Evolutionary conservation across 1,139 yeast species (phyloP), one percentile per base, ranked within the genome.

Genomic region (Yamadazyma trypodendri): DNA sequence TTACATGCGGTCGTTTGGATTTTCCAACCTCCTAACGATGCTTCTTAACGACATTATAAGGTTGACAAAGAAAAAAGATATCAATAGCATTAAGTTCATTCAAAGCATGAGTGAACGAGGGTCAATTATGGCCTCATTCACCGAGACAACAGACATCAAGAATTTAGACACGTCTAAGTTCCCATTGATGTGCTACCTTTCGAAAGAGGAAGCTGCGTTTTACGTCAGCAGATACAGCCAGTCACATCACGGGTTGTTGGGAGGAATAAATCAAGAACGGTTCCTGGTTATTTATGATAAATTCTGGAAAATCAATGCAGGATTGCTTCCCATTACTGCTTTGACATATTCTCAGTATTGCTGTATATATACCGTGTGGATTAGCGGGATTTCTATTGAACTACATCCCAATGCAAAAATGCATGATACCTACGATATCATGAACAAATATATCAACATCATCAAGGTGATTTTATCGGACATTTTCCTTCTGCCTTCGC

Each of bases 391-490:
- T 3, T 34, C 47, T 11, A 24, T 45, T 23, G 45, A 31, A n/a
- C 28, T 42, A 22, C 32, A 37, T 27, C 39, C 37, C 15, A 27
- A 29, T 11, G 28, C 36, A 15, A 24, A 35, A 23, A 28, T 36
- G 35, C 21, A 52, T 61, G 33, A 33, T 4, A 38, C 41, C 7
- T 56, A 55, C 15, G 37, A 38, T 13, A 21, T 21, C 4, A 31
- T 33, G 16, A 36, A 41, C 31, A 23, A 29, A 27, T 45, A 31
- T 23, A 24, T 43, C 8, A 38, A 37, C 16, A 55, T 68, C 9
- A 55, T 72, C 20, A 66, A 67, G 38, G 40, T 69, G 6, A 58
- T 68, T 0, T 46, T 72, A 2, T 56, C 69, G 11, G 75, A 68
- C 40, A 61, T 68, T 30, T 57, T 68, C 17, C 43, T 70, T 22